Evolutionary conservation across 495 filamentous ascomycete species (phyloP).

Genomic region (Hypoxylon lenormandii): DNA sequence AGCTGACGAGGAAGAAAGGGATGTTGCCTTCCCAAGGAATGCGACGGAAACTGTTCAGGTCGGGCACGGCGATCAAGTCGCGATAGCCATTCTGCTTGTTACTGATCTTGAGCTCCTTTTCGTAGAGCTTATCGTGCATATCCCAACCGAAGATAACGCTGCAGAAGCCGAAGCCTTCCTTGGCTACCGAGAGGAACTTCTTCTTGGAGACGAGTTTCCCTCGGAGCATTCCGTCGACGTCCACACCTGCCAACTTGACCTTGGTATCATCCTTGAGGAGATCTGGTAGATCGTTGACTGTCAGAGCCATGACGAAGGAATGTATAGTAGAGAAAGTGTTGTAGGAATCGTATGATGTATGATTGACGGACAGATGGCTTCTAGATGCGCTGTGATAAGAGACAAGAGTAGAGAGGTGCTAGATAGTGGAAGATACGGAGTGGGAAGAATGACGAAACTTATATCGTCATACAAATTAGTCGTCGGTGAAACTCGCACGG

Average conservation of each 20-base stretch:
- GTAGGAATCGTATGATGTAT: conserved; percentile 7
- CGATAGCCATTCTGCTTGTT: conserved; percentile 94
- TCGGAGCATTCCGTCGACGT: conserved; percentile 89
- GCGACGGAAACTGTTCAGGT: conserved; percentile 82
- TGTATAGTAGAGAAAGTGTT: not conserved
- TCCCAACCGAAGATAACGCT: conserved; percentile 98
- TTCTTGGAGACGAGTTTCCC: conserved; percentile 96
- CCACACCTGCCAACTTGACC: conserved; percentile 91
- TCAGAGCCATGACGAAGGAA: conserved; percentile 33
- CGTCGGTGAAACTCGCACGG: not conserved
- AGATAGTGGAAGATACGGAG: not conserved
- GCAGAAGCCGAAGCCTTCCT: conserved; percentile 94
- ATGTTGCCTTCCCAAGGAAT: conserved; percentile 96
- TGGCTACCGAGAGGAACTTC: conserved; percentile 88
- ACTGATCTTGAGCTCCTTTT: conserved; percentile 83
- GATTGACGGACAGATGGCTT: not conserved
- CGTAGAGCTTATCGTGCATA: conserved; percentile 94
- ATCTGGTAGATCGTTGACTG: conserved; percentile 68
- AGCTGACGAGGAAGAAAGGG: conserved; percentile 92
- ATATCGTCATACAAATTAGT: conserved; percentile 18
- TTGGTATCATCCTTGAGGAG: conserved; percentile 79
- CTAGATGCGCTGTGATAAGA: not conserved
- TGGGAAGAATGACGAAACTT: conserved; percentile 18
- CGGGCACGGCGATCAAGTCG: conserved; percentile 86
- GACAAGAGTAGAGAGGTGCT: not conserved